Base-by-base conservation (phyloP, 2,329 filamentous ascomycete species). In the Sarocladium brachiariae region DNA sequence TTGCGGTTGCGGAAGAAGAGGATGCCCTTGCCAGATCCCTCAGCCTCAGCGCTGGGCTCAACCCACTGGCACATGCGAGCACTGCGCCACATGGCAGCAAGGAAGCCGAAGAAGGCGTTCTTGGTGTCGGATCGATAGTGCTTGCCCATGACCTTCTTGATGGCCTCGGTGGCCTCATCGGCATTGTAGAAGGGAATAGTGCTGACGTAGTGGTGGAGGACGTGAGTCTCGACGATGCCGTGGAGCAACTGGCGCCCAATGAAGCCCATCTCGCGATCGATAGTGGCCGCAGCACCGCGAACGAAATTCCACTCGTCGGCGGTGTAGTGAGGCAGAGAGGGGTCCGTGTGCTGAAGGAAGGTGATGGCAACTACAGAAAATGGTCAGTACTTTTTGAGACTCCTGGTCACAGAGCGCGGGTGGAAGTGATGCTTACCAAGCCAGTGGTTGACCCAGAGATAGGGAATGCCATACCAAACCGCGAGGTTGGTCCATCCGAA, bases 401-500 rank as follows among this genome's bases (percentile, higher is more conserved):
- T 49, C 11, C 24, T 18, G 24, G 24, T 16, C 9, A 24, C 13
- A 14, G 37, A n/a, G 25, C 35, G 41, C 14, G 49, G 52, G 51
- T 79, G 21, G 21, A 43, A 13, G 21, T 3, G 7, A 27, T 25
- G 13, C 87, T 78, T 83, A 93, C 89, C 88, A 51, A 97, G 86
- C 92, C 92, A 97, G 81, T 96, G 90, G 81, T 97, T 95, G 51
- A 96, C 91, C 92, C 92, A 96, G 54, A 96, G 77, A 69, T 97
- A 99, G 33, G 93, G 93, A 53, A 95, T 65, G 63, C 91, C 83
- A 74, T 99, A 99, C 92, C 93, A 97, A 56, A 99, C 86, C 53
- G 87, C 73, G 67, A 97, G 76, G 76, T 96, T 97, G 65, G 75
- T 67, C 76, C 84, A 92, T 63, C 93, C 93, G 60, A 85, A 96